Evolutionary conservation across 2,329 filamentous ascomycete genomes (phyloP), one percentile per base, ranked within the genome.

Genomic region (Thelonectria discophora): DNA sequence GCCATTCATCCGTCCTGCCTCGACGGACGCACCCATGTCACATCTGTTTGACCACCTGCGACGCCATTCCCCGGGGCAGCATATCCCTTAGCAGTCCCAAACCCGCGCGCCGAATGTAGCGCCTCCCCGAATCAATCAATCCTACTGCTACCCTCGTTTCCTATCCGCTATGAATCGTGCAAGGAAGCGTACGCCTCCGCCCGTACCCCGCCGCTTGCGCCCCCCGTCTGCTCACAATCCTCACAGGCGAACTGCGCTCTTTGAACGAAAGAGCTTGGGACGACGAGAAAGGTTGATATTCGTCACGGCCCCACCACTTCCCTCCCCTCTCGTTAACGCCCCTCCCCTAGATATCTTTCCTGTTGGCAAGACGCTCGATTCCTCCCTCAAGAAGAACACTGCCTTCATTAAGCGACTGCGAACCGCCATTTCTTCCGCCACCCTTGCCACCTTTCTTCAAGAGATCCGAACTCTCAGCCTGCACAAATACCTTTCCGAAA

Each of bases 361-460:
- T 55, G 88, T 95, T 69, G 89, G 87, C 77, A 86, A 86, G 74
- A 90, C 91, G 30, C 89, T 98, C 73, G 94, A 98, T 78, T 97
- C 94, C 54, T 95, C 94, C 53, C 84, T 98, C 77, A 97, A 97
- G 81, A 98, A 97, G 83, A 98, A 98, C 73, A 98, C 94, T 4
- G 93, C 94, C 68, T 97, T 98, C 77, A 98, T 98, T 75, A 97
- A 97, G 80, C 92, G 94, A 73, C 84, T 98, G 58, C 92, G 94
- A 70, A 97, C 94, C 60, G 92, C 93, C 62, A 89, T 98, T 65
- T 94, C 91, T 65, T 81, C 92, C 50, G 84, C 93, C 58, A 92
- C 91, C 57, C 88, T 94, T 56, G 83, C 86, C 68, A 95, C 93
- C 61, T 97, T 98, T 78, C 81, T 97, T 49, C 88, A 94, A 75